These are phyloP conservation scores for Teratosphaeriaceae sp. DNA, from an alignment of 2,329 filamentous ascomycete genomes.

Conservation along the genomic window DNA sequence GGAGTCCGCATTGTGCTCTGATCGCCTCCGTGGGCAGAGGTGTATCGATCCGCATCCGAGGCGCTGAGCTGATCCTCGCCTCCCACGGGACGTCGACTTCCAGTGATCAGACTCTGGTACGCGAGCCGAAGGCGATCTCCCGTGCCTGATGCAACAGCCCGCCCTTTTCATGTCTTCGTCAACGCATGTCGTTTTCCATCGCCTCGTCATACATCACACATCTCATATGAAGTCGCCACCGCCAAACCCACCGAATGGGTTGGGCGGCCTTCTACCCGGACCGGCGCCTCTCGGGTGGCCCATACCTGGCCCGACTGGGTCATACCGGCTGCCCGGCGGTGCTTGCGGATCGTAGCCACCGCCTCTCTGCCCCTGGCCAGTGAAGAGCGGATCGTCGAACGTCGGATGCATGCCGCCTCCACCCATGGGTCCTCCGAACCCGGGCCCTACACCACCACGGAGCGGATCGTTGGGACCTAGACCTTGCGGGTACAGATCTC, in stretches of 20 bases:
- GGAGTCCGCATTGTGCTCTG: no score
- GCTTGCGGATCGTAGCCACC: constrained; percentile 60
- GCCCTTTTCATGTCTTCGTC: not conserved
- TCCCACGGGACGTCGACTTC: no score
- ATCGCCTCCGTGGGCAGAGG: no score
- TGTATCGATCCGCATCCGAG: no score
- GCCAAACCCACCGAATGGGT: constrained; percentile 56
- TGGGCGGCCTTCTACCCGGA: constrained; percentile 44
- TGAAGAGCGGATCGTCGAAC: constrained; percentile 84
- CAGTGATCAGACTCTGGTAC: no score
- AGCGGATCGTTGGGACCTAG: constrained; percentile 82
- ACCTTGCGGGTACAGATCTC: constrained; percentile 81
- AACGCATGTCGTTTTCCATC: no score
- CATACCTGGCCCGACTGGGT: constrained; percentile 70
- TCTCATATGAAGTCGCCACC: constrained; percentile 50
- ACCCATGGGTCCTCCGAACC: constrained; percentile 46
- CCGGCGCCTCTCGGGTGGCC: constrained; percentile 41
- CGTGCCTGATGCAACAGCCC: no score
- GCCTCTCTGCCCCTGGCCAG: constrained; percentile 41
- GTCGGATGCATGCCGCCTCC: constrained; percentile 91
- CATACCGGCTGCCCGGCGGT: constrained; percentile 86
- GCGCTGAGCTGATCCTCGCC: no score
- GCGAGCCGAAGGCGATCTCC: no score
- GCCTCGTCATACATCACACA: not conserved
- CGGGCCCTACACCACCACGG: constrained; percentile 53